These are phyloP conservation scores for Selaginella tamariscina DNA, from an alignment of 75 land plant genomes.

Conservation along the genomic window DNA sequence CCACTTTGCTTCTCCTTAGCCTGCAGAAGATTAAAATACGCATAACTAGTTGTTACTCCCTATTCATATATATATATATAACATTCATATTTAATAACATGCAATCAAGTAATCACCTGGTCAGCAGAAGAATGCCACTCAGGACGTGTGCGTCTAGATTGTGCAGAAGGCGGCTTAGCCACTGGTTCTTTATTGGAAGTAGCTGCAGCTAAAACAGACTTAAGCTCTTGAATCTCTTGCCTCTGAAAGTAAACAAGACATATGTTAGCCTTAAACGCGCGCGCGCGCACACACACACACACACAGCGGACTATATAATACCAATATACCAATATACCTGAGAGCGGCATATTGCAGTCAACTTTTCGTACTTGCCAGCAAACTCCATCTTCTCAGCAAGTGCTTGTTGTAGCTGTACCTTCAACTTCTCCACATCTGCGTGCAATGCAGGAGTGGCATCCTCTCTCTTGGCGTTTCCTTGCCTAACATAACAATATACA, in stretches of 20 bases:
- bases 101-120: not conserved
- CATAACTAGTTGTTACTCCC: not conserved
- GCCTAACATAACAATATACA: too few species aligned
- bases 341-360: slow-evolving; percentile 83
- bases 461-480: slow-evolving; percentile 14
- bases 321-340: too few species aligned
- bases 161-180: not conserved
- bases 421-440: slow-evolving; percentile 52
- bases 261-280: too few species aligned
- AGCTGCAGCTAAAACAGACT: slow-evolving; percentile 45
- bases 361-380: slow-evolving; percentile 73
- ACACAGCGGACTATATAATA: too few species aligned
- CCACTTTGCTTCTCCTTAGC: slow-evolving; percentile 16
- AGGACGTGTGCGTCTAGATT: not conserved
- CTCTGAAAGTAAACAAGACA: too few species aligned
- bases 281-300: too few species aligned
- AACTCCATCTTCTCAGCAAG: slow-evolving; percentile 61
- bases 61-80: not conserved
- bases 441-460: slow-evolving; percentile 21
- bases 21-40: slow-evolving; percentile 7
- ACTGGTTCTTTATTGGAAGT: not conserved
- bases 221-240: slow-evolving; percentile 88
- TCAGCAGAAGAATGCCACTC: slow-evolving; percentile 7
- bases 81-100: not conserved
- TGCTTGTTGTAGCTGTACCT: slow-evolving; percentile 46